phyloP scores from a whole-genome alignment of 2,329 filamentous ascomycete species.

The Aureobasidium sp. region DNA sequence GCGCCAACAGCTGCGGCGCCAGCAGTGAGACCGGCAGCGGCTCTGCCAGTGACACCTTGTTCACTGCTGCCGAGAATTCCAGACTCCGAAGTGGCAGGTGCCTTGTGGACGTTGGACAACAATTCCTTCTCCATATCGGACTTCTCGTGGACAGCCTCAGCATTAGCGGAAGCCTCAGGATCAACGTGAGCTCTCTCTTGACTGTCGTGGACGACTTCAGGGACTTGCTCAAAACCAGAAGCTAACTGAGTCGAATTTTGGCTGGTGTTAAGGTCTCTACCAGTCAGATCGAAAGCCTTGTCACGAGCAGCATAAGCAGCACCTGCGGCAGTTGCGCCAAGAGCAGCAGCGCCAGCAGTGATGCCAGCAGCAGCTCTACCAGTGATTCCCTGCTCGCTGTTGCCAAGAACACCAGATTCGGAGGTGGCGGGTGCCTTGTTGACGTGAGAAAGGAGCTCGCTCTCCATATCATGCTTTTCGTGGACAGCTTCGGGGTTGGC shows the following conservation, averaged over 20 bases:
- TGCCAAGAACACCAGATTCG: constrained; percentile 31
- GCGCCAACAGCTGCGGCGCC: constrained; percentile 31
- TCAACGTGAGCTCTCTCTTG: constrained; percentile 55
- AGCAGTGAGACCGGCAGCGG: constrained; percentile 29
- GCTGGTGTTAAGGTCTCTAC: constrained; percentile 20
- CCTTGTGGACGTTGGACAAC: constrained; percentile 48
- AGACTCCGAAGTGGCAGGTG: constrained; percentile 19
- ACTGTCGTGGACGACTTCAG: constrained; percentile 41
- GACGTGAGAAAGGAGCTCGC: constrained; percentile 58
- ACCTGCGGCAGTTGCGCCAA: constrained; percentile 29
- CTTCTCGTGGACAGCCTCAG: constrained; percentile 41
- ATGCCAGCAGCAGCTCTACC: constrained; percentile 32
- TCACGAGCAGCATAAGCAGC: constrained; percentile 27
- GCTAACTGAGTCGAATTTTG: constrained; percentile 25
- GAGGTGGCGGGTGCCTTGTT: constrained; percentile 29
- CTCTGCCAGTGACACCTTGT: constrained; percentile 22
- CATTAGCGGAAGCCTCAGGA: constrained; percentile 58
- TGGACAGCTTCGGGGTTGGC: constrained; percentile 48
- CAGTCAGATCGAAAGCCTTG: constrained; percentile 24
- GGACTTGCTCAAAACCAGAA: constrained; percentile 30
- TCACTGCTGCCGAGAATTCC: constrained; percentile 31
- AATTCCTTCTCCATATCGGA: constrained; percentile 60
- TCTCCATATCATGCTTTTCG: constrained; percentile 48
- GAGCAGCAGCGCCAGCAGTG: constrained; percentile 33
- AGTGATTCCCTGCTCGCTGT: constrained; percentile 16